These are phyloP conservation scores for Colletotrichum sp. DNA, from an alignment of 2,329 filamentous ascomycete species.

Conservation along the genomic window DNA sequence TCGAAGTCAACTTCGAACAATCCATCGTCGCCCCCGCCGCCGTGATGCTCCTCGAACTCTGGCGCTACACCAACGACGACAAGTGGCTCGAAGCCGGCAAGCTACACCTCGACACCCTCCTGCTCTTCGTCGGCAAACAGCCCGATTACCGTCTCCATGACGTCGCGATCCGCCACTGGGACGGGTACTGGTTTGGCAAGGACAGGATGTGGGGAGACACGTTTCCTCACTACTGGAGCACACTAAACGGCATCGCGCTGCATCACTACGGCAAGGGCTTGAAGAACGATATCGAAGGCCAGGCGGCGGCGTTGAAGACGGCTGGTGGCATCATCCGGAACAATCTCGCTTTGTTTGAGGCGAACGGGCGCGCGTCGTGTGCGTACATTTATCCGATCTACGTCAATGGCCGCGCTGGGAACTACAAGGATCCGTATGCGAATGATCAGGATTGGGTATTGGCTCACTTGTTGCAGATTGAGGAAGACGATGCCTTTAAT, in stretches of 20 bases:
- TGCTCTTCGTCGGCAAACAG: slow-evolving; percentile 5
- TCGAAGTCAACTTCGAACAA: slow-evolving; percentile 18
- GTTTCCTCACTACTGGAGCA: slow-evolving; percentile 14
- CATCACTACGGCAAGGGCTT: background rate
- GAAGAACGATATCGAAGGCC: background rate
- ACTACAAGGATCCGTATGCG: slow-evolving; percentile 14
- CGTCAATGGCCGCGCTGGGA: background rate
- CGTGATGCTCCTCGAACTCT: slow-evolving; percentile 50
- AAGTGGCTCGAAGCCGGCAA: slow-evolving; percentile 34
- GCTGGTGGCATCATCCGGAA: background rate
- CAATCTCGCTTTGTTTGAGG: slow-evolving; percentile 4
- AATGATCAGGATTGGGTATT: slow-evolving; percentile 14
- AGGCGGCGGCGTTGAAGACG: background rate
- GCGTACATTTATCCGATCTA: slow-evolving; percentile 13
- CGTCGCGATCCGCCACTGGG: slow-evolving; percentile 14
- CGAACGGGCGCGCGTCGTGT: slow-evolving; percentile 1
- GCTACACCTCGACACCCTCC: slow-evolving; percentile 1
- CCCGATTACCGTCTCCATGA: slow-evolving; percentile 15
- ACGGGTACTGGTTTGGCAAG: slow-evolving; percentile 18
- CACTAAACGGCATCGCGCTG: background rate
- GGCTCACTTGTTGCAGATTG: slow-evolving; percentile 8
- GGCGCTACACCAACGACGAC: slow-evolving; percentile 43
- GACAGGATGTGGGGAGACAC: slow-evolving; percentile 14
- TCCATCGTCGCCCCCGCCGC: slow-evolving; percentile 15
- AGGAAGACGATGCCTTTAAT: background rate